Conservation (phyloP, 805 yeast species). For the Lipomyces oligophaga region DNA sequence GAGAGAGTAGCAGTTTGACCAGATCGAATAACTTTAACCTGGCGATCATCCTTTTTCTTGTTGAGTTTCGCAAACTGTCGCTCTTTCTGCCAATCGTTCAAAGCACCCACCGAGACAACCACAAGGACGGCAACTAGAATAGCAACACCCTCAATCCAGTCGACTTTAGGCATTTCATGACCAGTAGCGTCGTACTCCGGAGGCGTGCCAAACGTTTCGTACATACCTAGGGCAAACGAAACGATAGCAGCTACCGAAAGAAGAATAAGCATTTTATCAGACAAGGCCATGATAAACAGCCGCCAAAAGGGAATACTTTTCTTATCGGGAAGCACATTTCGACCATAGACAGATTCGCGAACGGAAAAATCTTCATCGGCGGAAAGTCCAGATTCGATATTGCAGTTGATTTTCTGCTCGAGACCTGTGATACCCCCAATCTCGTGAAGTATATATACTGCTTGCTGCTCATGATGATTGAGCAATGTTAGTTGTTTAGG, state of each 20-base stretch:
- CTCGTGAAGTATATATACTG: conserved; percentile 37
- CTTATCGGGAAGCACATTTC: conserved; percentile 66
- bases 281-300: conserved; percentile 77
- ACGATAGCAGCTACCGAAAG: conserved; percentile 82
- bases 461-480: conserved; percentile 40
- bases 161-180: conserved; percentile 71
- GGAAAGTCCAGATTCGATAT: conserved; percentile 35
- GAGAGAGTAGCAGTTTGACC: conserved; percentile 66
- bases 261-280: conserved; percentile 85
- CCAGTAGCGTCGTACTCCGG: conserved; percentile 77
- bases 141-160: conserved; percentile 98
- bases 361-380: conserved; percentile 25
- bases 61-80: conserved; percentile 84
- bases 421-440: conserved; percentile 41
- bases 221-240: conserved; percentile 84
- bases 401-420: conserved; percentile 34
- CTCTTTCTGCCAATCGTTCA: conserved; percentile 96
- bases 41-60: conserved; percentile 80
- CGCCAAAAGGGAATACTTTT: conserved; percentile 62
- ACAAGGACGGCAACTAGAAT: conserved; percentile 86
- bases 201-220: conserved; percentile 85
- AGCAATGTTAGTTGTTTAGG: conserved; percentile 28
- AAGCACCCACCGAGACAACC: conserved; percentile 89
- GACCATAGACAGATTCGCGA: conserved; percentile 57
- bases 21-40: conserved; percentile 68